A percentile compares a stretch with the other conserved stretches of the same genome.
These are phyloP conservation scores for Aspergillus felis DNA, from an alignment of 2,329 filamentous ascomycete genomes.

Conservation along the genomic window DNA sequence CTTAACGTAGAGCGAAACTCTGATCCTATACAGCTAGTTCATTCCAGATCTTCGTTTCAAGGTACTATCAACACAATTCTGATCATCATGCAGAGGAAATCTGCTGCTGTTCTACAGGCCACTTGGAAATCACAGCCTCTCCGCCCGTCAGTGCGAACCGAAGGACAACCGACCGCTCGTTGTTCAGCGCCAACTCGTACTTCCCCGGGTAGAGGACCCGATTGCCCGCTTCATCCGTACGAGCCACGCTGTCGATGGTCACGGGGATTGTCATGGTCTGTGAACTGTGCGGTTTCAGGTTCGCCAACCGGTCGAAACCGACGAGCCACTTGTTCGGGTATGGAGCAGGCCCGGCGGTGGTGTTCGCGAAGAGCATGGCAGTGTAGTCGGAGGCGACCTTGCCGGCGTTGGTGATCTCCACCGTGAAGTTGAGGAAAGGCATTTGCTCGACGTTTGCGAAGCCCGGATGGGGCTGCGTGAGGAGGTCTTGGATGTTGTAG, in stretches of 20 bases:
- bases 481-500: constrained; percentile 34
- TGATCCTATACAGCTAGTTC: no score
- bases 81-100: background rate
- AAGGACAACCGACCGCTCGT: constrained; percentile 33
- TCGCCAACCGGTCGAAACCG: constrained; percentile 33
- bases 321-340: constrained; percentile 43
- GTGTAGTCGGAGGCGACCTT: constrained; percentile 37
- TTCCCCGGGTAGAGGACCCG: constrained; percentile 40
- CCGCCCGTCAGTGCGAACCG: constrained; percentile 32
- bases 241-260: constrained; percentile 35
- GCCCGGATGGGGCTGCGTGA: constrained; percentile 24
- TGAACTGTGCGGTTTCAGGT: constrained; percentile 20
- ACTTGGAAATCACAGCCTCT: constrained; percentile 29
- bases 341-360: constrained; percentile 38
- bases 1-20: background rate
- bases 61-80: background rate
- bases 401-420: constrained; percentile 37
- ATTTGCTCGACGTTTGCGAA: constrained; percentile 30
- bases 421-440: constrained; percentile 37
- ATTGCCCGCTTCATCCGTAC: constrained; percentile 37
- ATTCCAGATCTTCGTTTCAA: no score
- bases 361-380: constrained; percentile 37
- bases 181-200: constrained; percentile 41
- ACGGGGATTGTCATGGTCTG: constrained; percentile 32
- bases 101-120: constrained; percentile 28